Evolutionary conservation across 2,329 filamentous ascomycete genomes (phyloP).

Genomic region (Dactylellina parvicollis): DNA sequence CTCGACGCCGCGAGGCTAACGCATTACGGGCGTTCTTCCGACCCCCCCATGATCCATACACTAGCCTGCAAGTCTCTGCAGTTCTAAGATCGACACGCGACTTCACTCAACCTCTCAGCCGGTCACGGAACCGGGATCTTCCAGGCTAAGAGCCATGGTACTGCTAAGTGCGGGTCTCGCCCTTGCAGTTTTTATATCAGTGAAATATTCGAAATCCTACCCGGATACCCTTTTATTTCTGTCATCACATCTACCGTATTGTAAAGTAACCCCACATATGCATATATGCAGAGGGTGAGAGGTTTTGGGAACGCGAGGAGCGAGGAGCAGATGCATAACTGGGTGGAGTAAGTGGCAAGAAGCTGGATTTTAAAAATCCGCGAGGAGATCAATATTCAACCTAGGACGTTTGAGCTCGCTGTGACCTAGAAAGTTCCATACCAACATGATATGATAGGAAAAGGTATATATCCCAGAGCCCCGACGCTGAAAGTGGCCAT

Average conservation of each 20-base stretch:
- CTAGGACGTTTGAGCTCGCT: background rate
- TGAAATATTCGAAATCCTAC: background rate
- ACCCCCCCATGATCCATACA: background rate
- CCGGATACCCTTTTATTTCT: conserved; percentile 8
- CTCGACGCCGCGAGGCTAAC: background rate
- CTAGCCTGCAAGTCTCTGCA: conserved; percentile 21
- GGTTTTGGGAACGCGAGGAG: conserved; percentile 23
- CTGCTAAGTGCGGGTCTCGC: conserved; percentile 16
- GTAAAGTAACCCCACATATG: conserved; percentile 32
- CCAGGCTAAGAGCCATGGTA: background rate
- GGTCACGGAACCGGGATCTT: background rate
- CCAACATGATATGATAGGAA: conserved; percentile 15
- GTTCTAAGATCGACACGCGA: conserved; percentile 20
- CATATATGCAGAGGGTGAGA: conserved; percentile 34
- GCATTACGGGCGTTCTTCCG: background rate
- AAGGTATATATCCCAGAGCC: conserved; percentile 42
- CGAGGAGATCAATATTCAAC: background rate
- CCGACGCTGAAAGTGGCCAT: conserved; percentile 34
- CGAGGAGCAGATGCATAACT: conserved; percentile 9
- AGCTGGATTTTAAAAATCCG: conserved; percentile 2
- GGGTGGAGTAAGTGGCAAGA: conserved; percentile 26
- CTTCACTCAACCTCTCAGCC: conserved; percentile 10
- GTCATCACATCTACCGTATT: conserved; percentile 10
- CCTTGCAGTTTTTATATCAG: conserved; percentile 37
- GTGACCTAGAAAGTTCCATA: conserved; percentile 19